These are phyloP conservation scores for Fibroporia radiculosa DNA, from an alignment of 768 basidiomycete species.

Conservation along the genomic window DNA sequence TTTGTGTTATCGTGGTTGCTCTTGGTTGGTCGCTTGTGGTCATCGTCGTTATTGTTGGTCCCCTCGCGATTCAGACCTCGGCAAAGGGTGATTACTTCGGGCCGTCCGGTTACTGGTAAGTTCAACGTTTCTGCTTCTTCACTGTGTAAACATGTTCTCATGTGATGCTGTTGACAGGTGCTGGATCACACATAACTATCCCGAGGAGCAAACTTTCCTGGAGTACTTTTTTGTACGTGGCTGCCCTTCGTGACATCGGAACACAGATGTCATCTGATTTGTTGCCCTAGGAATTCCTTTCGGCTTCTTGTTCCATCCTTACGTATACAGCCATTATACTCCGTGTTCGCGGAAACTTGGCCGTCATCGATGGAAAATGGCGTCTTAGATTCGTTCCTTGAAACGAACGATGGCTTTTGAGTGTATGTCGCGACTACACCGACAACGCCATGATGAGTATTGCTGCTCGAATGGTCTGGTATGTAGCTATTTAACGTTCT, in stretches of 20 bases:
- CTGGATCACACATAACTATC: constrained; percentile 38
- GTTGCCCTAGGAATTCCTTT: constrained; percentile 24
- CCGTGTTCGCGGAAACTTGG: constrained; percentile 30
- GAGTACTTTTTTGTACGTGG: constrained; percentile 38
- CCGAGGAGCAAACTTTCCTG: constrained; percentile 28
- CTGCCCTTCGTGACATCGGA: no score
- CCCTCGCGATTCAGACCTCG: constrained; percentile 26
- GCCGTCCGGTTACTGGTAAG: constrained; percentile 34
- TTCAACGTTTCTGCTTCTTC: neutral
- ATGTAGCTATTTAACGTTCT: neutral
- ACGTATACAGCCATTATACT: constrained; percentile 28
- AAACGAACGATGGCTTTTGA: constrained; percentile 26
- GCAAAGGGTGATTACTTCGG: constrained; percentile 36
- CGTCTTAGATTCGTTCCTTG: constrained; percentile 24
- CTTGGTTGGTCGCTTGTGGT: constrained; percentile 30
- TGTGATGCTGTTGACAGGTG: constrained; percentile 23
- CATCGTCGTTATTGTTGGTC: constrained; percentile 30
- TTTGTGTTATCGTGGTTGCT: constrained; percentile 17
- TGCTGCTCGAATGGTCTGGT: constrained; percentile 28
- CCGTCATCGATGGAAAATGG: constrained; percentile 20
- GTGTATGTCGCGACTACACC: constrained; percentile 24
- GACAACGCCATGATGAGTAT: constrained; percentile 25
- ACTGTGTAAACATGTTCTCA: neutral
- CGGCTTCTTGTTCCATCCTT: constrained; percentile 24
- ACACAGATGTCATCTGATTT: neutral